Evolutionary conservation across 208 protist genomes (phyloP), one percentile per base, ranked within the genome.

Genomic region (Trypanosoma brucei): DNA sequence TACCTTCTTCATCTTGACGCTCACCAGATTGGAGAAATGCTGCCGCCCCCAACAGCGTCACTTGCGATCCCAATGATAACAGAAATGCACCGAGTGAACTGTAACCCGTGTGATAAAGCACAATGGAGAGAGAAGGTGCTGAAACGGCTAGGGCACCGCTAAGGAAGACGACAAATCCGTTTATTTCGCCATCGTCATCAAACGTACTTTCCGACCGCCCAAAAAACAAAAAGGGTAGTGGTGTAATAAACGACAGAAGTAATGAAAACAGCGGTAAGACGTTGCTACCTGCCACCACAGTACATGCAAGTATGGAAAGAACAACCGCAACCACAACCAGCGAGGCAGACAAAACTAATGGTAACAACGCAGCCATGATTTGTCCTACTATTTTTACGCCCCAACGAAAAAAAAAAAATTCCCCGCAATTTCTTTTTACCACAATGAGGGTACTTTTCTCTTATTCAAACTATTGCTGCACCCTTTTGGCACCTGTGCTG

Each of bases 181-280:
- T 75, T 46, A 84, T 62, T 3, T 61, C 4, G 33, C 42, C 46
- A 7, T 67, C 59, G 1, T 64, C 56, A 0, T 37, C 42, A 22
- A 69, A 61, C 55, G 53, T 49, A 14, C 34, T 42, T 45, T 45
- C 56, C 35, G 59, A 50, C 33, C 56, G 46, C 38, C 78, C 72
- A 65, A 78, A 89, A 2, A 91, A 59, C 34, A 90, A 69, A 68
- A 89, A 83, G 1, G 83, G 82, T 1, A 92, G 34, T 8, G 79
- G 70, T 3, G 83, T 48, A 58, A 85, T 70, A 64, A 79, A 67
- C 46, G 78, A 81, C 61, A 88, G 44, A 0, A 83, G 42, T 36
- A 91, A 70, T 11, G 70, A 78, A 37, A 91, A 65, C 33, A 91
- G 58, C 39, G 83, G 83, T 59, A 68, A 79, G 37, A 75, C 79